A percentile compares a stretch with the other conserved stretches of the same genome.
phyloP scores from a whole-genome alignment of 2,329 filamentous ascomycete genomes.

The Lecanoromycetidae sp. region DNA sequence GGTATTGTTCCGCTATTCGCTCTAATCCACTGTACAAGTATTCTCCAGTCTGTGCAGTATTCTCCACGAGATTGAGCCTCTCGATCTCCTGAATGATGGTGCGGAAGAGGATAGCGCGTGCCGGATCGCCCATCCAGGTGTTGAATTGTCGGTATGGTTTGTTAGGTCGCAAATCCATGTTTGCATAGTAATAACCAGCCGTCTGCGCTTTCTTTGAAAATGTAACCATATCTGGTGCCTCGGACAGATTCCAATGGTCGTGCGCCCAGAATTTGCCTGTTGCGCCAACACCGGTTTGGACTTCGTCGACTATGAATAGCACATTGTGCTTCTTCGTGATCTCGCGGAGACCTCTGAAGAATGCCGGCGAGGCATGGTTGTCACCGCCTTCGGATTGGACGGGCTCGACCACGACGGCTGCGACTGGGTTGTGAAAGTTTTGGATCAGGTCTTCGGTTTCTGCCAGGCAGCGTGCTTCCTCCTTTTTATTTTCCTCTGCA shows the following conservation, averaged over 20 bases:
- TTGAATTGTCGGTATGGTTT: conserved; percentile 95
- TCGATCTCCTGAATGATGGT: conserved; percentile 75
- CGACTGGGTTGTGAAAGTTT: conserved; percentile 65
- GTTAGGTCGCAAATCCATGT: conserved; percentile 69
- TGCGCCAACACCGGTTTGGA: conserved; percentile 84
- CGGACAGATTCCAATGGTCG: conserved; percentile 75
- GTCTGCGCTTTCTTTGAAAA: conserved; percentile 94
- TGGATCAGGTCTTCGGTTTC: conserved; percentile 74
- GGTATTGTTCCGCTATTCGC: conserved; percentile 56
- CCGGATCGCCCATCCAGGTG: conserved; percentile 93
- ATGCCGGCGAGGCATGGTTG: conserved; percentile 78
- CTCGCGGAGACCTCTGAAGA: conserved; percentile 74
- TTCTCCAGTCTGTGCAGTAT: conserved; percentile 65
- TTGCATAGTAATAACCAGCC: conserved; percentile 81
- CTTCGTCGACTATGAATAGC: conserved; percentile 84
- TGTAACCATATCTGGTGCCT: conserved; percentile 83
- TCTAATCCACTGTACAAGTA: conserved; percentile 65
- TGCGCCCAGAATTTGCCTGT: conserved; percentile 95
- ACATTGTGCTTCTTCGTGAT: conserved; percentile 66
- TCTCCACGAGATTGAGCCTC: conserved; percentile 60
- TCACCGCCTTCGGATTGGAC: conserved; percentile 90
- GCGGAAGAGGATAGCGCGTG: conserved; percentile 71
- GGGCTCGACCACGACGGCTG: conserved; percentile 75
- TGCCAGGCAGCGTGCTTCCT: conserved; percentile 67
- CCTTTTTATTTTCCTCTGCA: conserved; percentile 64